phyloP scores from a whole-genome alignment of 371 early-diverging fungal genomes.

The Smittium culicis region DNA sequence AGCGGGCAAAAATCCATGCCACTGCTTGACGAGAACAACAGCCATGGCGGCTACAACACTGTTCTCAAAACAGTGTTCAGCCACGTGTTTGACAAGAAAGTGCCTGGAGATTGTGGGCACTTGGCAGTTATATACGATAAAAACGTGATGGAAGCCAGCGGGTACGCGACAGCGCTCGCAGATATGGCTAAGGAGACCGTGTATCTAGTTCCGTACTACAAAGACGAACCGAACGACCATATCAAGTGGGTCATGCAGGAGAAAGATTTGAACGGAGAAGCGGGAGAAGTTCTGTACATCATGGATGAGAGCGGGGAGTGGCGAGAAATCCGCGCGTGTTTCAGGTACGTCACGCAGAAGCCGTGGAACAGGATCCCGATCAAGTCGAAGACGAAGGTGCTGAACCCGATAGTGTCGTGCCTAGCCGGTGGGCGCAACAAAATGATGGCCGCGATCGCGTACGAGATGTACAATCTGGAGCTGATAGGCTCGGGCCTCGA shows the following conservation, averaged over 20 bases:
- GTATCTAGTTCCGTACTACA: conserved; percentile 72
- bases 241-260: background rate
- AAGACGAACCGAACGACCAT: conserved; percentile 60
- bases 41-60: conserved; percentile 56
- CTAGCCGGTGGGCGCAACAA: conserved; percentile 89
- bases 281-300: conserved; percentile 40
- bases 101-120: conserved; percentile 39
- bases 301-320: conserved; percentile 52
- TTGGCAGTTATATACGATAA: conserved; percentile 83
- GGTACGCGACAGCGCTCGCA: conserved; percentile 79
- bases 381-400: conserved; percentile 63
- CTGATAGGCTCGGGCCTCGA: conserved; percentile 47
- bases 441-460: conserved; percentile 89
- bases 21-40: conserved; percentile 65
- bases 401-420: conserved; percentile 80
- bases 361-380: conserved; percentile 86
- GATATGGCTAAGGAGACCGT: conserved; percentile 69
- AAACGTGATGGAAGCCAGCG: conserved; percentile 81
- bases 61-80: conserved; percentile 67
- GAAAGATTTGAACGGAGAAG: conserved; percentile 50
- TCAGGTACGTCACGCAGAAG: conserved; percentile 83
- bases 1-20: conserved; percentile 95
- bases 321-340: conserved; percentile 82
- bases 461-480: conserved; percentile 80
- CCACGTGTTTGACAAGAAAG: conserved; percentile 37